Evolutionary conservation across 75 land plant genomes (phyloP).

Genomic region (Pinus tabuliformis): DNA sequence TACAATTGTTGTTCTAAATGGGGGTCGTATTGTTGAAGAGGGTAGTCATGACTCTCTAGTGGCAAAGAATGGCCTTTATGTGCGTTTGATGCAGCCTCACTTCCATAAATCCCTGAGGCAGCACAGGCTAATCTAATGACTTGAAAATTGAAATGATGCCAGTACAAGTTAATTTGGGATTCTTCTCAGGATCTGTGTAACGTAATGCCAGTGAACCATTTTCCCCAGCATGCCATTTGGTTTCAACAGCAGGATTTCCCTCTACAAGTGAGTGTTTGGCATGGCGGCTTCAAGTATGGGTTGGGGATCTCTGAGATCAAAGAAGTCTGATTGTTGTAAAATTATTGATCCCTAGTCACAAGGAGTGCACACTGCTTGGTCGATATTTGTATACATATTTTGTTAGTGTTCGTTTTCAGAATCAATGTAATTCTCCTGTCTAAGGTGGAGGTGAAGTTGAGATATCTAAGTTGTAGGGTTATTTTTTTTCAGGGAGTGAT

Average conservation of each 20-base stretch:
- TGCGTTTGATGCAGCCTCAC: constrained; percentile 96
- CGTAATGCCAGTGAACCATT: constrained; percentile 7
- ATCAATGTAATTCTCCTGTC: background rate
- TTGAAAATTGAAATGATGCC: background rate
- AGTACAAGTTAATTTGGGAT: background rate
- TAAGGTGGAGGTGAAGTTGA: constrained; percentile 1
- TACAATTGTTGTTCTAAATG: constrained; percentile 91
- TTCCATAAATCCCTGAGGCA: constrained; percentile 80
- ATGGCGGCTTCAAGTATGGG: background rate
- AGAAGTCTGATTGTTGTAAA: background rate
- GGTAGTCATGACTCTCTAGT: constrained; percentile 87
- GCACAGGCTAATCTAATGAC: constrained; percentile 61
- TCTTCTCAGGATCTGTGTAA: constrained; percentile 4
- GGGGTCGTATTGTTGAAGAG: constrained; percentile 94
- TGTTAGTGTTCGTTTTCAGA: background rate
- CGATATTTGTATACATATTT: constrained; percentile 8
- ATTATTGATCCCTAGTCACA: background rate
- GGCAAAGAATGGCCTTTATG: constrained; percentile 86
- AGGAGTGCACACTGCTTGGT: background rate
- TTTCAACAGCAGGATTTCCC: background rate
- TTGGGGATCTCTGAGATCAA: constrained; percentile 1
- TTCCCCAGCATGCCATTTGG: constrained; percentile 1
- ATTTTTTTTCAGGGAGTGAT: constrained; percentile 4
- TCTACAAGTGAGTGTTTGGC: background rate
- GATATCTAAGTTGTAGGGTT: constrained; percentile 2